A percentile compares a stretch with the other conserved stretches of the same genome.
Evolutionary conservation across 1,139 yeast genomes (phyloP).

Genomic region (Geotrichum siamense): DNA sequence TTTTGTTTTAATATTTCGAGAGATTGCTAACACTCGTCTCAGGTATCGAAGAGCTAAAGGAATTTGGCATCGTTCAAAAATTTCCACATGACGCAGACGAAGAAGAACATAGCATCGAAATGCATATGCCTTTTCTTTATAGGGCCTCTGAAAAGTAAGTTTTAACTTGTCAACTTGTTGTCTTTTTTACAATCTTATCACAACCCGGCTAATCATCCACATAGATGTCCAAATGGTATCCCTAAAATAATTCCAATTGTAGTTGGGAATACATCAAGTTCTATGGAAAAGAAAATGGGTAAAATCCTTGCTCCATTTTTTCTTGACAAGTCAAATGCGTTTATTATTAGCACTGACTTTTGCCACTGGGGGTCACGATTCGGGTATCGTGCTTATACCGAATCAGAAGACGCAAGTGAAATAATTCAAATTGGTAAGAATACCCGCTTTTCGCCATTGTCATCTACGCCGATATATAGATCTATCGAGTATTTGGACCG

Average conservation of each 20-base stretch:
- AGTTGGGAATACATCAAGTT: slow-evolving; percentile 55
- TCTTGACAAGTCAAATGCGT: slow-evolving; percentile 51
- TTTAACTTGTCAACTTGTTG: background rate
- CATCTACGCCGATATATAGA: slow-evolving; percentile 47
- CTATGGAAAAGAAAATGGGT: slow-evolving; percentile 44
- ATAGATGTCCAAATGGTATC: slow-evolving; percentile 34
- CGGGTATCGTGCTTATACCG: slow-evolving; percentile 22
- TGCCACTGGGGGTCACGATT: slow-evolving; percentile 66
- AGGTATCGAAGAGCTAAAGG: slow-evolving; percentile 30
- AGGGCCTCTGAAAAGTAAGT: slow-evolving; percentile 35
- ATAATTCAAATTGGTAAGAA: slow-evolving; percentile 1
- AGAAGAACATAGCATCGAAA: slow-evolving; percentile 88
- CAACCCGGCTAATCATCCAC: too few relatives aligned
- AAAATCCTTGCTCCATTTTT: slow-evolving; percentile 48
- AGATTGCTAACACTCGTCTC: background rate
- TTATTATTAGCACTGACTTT: slow-evolving; percentile 82
- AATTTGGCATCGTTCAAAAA: slow-evolving; percentile 40
- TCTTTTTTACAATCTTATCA: background rate
- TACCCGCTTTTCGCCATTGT: slow-evolving; percentile 11
- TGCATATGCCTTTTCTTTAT: slow-evolving; percentile 80
- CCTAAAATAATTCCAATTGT: slow-evolving; percentile 64
- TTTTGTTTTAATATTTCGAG: background rate
- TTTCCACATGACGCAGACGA: slow-evolving; percentile 63
- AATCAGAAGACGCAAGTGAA: slow-evolving; percentile 18
- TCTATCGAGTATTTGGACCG: slow-evolving; percentile 69